Percentiles rank a stretch among this genome's conserved stretches.
Evolutionary conservation across 257 asterid species (phyloP).

Genomic region (Buddleja alternifolia): DNA sequence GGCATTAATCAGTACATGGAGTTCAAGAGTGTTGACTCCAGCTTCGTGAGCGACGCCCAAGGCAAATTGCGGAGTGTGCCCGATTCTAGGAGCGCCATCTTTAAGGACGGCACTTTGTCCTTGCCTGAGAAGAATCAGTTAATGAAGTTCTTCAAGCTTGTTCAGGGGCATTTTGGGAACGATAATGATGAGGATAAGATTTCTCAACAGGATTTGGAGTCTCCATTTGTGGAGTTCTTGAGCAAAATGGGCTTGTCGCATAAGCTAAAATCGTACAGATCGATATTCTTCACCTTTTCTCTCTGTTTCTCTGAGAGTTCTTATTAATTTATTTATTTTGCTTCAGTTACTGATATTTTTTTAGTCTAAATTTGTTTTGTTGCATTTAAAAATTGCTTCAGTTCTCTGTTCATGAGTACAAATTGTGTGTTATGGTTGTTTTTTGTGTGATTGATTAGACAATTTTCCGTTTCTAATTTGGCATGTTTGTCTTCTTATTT

Average conservation of each 20-base stretch:
- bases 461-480: neutral
- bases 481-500: neutral
- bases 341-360: too few relatives aligned
- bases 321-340: neutral
- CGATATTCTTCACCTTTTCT: slow-evolving; percentile 36
- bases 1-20: slow-evolving; percentile 85
- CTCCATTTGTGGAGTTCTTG: slow-evolving; percentile 74
- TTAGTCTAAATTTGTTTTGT: too few relatives aligned
- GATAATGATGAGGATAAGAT: slow-evolving; percentile 50
- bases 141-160: slow-evolving; percentile 86
- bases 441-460: slow-evolving; percentile 8
- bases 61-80: slow-evolving; percentile 73
- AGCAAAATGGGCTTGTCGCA: slow-evolving; percentile 65
- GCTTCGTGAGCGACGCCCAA: slow-evolving; percentile 53
- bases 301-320: slow-evolving; percentile 38
- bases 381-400: neutral
- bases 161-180: slow-evolving; percentile 62
- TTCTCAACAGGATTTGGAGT: slow-evolving; percentile 73
- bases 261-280: slow-evolving; percentile 82
- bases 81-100: slow-evolving; percentile 82
- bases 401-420: neutral
- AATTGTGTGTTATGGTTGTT: neutral
- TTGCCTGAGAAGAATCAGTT: slow-evolving; percentile 78
- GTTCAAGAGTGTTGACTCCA: slow-evolving; percentile 81
- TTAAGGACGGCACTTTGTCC: slow-evolving; percentile 59